Evolutionary conservation across 148 eudicot species (phyloP).

Genomic region (Rhododendron ferrugineum): DNA sequence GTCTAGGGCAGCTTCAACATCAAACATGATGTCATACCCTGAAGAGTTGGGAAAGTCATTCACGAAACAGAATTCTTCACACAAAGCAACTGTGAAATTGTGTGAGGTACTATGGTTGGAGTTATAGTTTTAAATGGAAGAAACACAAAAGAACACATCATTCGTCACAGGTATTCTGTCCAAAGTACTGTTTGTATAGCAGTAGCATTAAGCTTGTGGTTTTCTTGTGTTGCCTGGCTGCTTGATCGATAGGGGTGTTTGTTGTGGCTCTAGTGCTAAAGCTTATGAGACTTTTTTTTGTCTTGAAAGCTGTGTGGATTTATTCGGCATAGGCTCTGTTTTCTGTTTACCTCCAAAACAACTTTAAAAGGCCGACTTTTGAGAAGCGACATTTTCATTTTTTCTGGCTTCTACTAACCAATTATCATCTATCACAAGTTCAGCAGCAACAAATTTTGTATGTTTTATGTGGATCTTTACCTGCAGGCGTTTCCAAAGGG

Average conservation of each 20-base stretch:
- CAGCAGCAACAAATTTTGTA: background rate
- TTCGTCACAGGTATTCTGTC: background rate
- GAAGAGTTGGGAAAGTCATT: background rate
- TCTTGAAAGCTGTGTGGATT: background rate
- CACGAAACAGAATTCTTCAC: background rate
- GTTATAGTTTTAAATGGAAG: background rate
- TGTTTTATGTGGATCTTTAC: background rate
- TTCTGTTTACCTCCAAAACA: background rate
- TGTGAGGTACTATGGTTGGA: background rate
- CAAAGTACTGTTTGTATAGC: too few relatives aligned
- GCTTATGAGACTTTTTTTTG: background rate
- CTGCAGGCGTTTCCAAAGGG: slow-evolving; percentile 21
- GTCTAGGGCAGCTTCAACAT: background rate
- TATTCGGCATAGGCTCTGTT: background rate
- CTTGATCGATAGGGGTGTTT: background rate
- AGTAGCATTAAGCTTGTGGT: background rate
- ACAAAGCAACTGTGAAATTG: background rate
- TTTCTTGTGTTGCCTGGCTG: background rate
- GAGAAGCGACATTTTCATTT: background rate
- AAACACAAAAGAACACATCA: background rate
- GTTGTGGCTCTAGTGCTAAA: too few relatives aligned
- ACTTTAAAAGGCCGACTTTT: background rate
- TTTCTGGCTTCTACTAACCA: background rate
- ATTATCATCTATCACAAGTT: background rate
- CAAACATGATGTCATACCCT: background rate